Base-by-base conservation (phyloP, 345 rosid genomes). In the Salix koriyanagi region DNA sequence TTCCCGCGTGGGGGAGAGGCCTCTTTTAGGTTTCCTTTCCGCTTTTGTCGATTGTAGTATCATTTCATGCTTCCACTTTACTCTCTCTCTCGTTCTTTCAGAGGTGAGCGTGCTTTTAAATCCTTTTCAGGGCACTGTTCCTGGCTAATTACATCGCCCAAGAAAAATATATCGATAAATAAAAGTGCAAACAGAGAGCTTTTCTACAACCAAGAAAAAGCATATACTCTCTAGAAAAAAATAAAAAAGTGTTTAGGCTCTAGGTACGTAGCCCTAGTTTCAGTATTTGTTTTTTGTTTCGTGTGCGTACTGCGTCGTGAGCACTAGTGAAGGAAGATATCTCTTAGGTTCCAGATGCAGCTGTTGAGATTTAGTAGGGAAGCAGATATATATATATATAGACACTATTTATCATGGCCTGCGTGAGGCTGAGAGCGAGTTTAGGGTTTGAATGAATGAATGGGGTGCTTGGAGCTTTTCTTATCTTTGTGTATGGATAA, bases 91-190 rank as follows among this genome's bases (percentile, higher is more conserved):
- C 61, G 12, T 4, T 77, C 23, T 72, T 26, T 69, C 79, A 71
- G 79, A 54, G 76, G 48, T 42, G n/a, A 70, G 79, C 81, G 50
- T 78, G 79, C 76, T 19, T 66, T 42, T 42, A 67, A 56, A 50
- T 73, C 71, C 72, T 73, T 77, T 81, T 77, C 61, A 78, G 34
- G 78, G 48, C 80, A 69, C 77, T 66, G 18, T 67, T 75, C 71
- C 25, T 65, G 13, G 0, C 30, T 68, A 12, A 19, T 41, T 68
- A 21, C 71, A 37, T 68, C 30, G 14, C 74, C 73, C 39, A 18
- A 70, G 52, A 48, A 42, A 25, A n/a, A 69, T 42, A 39, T 7
- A 67, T 0, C 2, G 13, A 42, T 4, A 4, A 26, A 70, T 46
- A 61, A 60, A 6, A 65, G 32, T 1, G 54, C 65, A 67, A 37